These are phyloP conservation scores for Bathelium albidoporum DNA, from an alignment of 495 filamentous ascomycete genomes.

Conservation along the genomic window DNA sequence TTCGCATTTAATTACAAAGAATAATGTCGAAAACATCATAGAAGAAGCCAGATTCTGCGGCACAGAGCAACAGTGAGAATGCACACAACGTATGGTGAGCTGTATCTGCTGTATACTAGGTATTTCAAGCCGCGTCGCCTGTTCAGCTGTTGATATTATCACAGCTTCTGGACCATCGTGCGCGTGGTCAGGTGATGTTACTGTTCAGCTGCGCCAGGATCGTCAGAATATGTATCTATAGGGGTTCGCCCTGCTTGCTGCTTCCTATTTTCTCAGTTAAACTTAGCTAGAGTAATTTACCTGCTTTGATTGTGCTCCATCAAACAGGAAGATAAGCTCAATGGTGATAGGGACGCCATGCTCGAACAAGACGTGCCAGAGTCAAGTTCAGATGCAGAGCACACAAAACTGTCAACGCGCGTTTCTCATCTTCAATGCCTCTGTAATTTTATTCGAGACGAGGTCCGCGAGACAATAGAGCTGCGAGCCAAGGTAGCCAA, in stretches of 20 bases:
- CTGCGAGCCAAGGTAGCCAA: not conserved
- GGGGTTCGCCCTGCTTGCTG: too few species aligned
- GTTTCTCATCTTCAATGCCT: conserved; percentile 1
- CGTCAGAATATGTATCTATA: too few species aligned
- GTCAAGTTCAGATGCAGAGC: not conserved
- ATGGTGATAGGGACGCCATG: not conserved
- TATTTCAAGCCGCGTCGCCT: too few species aligned
- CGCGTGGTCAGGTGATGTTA: too few species aligned
- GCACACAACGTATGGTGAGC: too few species aligned
- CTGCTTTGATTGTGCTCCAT: too few species aligned
- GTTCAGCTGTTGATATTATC: too few species aligned
- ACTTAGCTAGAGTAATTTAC: too few species aligned
- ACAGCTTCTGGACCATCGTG: too few species aligned
- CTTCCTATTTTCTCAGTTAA: too few species aligned
- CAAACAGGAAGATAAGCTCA: not conserved
- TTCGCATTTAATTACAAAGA: not conserved
- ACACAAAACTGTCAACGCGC: not conserved
- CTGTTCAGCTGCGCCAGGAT: too few species aligned
- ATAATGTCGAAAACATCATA: not conserved
- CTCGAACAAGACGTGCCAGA: not conserved
- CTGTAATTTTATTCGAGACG: not conserved
- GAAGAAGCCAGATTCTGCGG: not conserved
- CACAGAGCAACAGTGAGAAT: not conserved
- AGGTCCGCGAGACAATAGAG: not conserved
- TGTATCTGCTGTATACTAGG: too few species aligned